A percentile compares a stretch with the other conserved stretches of the same genome.
These are phyloP conservation scores for Boletus reticuloceps DNA, from an alignment of 768 basidiomycete species.

Conservation along the genomic window DNA sequence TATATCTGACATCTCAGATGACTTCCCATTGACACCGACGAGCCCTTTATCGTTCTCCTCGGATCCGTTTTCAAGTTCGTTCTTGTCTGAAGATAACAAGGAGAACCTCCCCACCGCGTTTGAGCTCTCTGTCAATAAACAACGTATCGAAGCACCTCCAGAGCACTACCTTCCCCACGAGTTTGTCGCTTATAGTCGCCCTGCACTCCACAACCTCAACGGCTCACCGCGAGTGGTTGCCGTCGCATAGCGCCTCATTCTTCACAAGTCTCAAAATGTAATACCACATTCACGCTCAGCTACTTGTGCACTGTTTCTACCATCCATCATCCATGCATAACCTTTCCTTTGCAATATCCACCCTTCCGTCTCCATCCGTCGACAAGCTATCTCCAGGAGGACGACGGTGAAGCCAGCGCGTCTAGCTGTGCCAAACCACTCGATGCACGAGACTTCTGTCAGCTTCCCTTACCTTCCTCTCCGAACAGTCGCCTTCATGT, in stretches of 20 bases:
- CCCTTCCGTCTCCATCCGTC: conserved; percentile 41
- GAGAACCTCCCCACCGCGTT: conserved; percentile 73
- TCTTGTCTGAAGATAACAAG: conserved; percentile 70
- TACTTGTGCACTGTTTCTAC: conserved; percentile 62
- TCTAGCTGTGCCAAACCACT: conserved; percentile 21
- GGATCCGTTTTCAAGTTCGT: conserved; percentile 53
- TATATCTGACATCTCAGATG: conserved; percentile 74
- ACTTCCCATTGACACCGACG: conserved; percentile 80
- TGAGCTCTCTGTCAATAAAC: conserved; percentile 72
- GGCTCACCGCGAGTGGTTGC: conserved; percentile 52
- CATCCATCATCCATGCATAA: conserved; percentile 65
- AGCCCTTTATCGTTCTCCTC: conserved; percentile 53
- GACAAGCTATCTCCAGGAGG: conserved; percentile 43
- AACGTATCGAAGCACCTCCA: conserved; percentile 61
- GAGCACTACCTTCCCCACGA: conserved; percentile 81
- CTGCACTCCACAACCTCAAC: conserved; percentile 76
- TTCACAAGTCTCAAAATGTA: conserved; percentile 74
- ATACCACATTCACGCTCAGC: conserved; percentile 58
- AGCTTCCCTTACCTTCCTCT: conserved; percentile 9
- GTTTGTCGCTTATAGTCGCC: conserved; percentile 75
- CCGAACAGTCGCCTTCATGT: conserved; percentile 9
- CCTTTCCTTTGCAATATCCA: conserved; percentile 61
- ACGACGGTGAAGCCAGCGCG: conserved; percentile 12
- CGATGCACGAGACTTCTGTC: conserved; percentile 12
- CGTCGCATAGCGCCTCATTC: conserved; percentile 53